Base-by-base conservation (phyloP, 768 basidiomycete genomes). In the Rhodotorula kratochvilovae region DNA sequence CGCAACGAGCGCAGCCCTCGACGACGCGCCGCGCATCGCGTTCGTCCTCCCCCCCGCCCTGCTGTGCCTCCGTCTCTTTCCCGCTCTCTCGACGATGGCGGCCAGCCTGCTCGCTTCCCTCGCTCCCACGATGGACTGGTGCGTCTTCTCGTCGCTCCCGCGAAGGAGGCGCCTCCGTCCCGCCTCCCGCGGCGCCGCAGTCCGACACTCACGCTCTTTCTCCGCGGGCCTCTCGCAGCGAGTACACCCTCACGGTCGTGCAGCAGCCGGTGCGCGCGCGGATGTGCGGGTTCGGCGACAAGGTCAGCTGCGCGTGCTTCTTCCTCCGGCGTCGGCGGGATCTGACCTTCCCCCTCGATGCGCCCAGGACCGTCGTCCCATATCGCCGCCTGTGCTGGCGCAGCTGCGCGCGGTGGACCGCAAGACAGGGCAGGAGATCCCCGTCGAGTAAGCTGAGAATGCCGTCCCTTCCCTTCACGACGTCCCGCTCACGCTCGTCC, bases 231-330 rank as follows among this genome's bases (percentile, higher is more conserved):
- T n/a, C n/a, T n/a, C 33, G 31, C 61, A 62, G 61, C 31, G 1
- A 27, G 3, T 94, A 94, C 80, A 86, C 88, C 23, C 85, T 95
- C 53, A 88, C 91, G 74, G 86, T 94, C 76, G 85, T 90, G 6
- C 94, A 96, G 79, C 87, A 94, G 76, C 93, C 94, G 51, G 81
- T 90, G 58, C 87, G 93, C 54, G 94, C 93, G 60, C 86, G 93
- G 74, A 94, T 94, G 88, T 95, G 93, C 80, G 94, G 94, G 19
- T 94, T 95, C 80, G 93, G 93, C 56, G 92, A 96, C 84, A 95
- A 94, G 84, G 92, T 92, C 76, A 70, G 84, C 78, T 29, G 57
- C 25, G 13, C n/a, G 11, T 7, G 10, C 29, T 27, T 27, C 35
- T 53, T 78, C 75, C 33, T 17, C 7, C 19, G 29, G 33, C 35